Evolutionary conservation across 2,329 filamentous ascomycete genomes (phyloP), one percentile per base, ranked within the genome.

Genomic region (Aureobasidium sp.): DNA sequence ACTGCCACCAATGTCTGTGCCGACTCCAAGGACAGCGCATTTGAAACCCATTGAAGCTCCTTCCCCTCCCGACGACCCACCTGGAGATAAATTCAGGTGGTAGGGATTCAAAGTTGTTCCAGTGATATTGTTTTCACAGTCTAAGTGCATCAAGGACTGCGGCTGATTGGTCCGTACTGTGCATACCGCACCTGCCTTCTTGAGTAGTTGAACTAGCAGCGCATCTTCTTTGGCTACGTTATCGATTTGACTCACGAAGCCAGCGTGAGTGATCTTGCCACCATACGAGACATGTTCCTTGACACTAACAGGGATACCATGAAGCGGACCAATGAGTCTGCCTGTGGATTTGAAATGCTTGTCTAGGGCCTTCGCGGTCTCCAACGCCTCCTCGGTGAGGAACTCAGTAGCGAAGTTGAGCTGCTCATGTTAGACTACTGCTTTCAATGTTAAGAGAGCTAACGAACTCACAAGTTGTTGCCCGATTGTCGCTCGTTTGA

Each of bases 51-150:
- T 63, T 1, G 85, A 71, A 0, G 83, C 81, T 1, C 82, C 82
- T 71, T 85, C 83, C 47, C 83, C 83, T 44, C 83, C 83, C 4
- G 79, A 81, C 5, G 78, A 81, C 1, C 82, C 83, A 5, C 83
- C 83, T 20, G 75, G 68, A 0, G 81, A 81, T 26, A 84, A 69
- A 1, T 72, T 75, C 0, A 72, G 74, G 67, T 85, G 84, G 68
- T 77, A 78, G 0, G 82, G 82, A 66, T 84, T 84, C 8, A 79
- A 74, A 0, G 82, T 85, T 0, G 76, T 72, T 3, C 81, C 81
- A 60, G 79, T 81, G 29, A 83, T 66, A 64, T 82, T 83, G 60
- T 70, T 79, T 61, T 72, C 75, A 4, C 79, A 81, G 67, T 83
- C 81, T 5, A 82, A 68, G 64, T 82, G 79, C 80, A 83, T 82